These are phyloP conservation scores for Primulina huaijiensis DNA, from an alignment of 257 asterid genomes.

Conservation along the genomic window DNA sequence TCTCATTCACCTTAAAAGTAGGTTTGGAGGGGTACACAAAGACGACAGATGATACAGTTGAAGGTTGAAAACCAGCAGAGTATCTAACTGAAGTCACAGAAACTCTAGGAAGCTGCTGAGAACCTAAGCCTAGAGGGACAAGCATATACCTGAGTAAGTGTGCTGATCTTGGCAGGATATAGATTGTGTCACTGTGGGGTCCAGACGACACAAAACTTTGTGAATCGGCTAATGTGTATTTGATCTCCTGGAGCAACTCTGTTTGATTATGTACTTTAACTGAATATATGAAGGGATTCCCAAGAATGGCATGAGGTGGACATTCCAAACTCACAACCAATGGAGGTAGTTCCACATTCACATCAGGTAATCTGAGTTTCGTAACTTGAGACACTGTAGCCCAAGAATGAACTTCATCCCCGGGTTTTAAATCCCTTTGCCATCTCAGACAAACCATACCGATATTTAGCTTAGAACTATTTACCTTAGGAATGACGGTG, in stretches of 20 bases:
- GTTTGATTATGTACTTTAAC: slow-evolving; percentile 62
- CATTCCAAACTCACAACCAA: slow-evolving; percentile 62
- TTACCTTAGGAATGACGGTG: slow-evolving; percentile 56
- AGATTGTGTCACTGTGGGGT: slow-evolving; percentile 71
- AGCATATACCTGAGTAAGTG: slow-evolving; percentile 61
- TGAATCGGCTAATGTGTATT: slow-evolving; percentile 75
- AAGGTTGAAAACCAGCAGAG: slow-evolving; percentile 71
- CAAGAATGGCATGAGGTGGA: slow-evolving; percentile 83
- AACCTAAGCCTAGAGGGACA: slow-evolving; percentile 78
- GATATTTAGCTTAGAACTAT: slow-evolving; percentile 36
- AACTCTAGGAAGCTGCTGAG: slow-evolving; percentile 78
- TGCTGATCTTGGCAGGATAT: slow-evolving; percentile 65
- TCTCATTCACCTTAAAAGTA: slow-evolving; percentile 36
- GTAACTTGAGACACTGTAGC: slow-evolving; percentile 48
- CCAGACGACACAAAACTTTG: slow-evolving; percentile 79
- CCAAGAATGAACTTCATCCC: slow-evolving; percentile 26
- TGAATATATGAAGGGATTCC: slow-evolving; percentile 60
- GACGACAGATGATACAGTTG: slow-evolving; percentile 57
- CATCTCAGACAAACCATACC: slow-evolving; percentile 75
- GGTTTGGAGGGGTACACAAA: slow-evolving; percentile 84
- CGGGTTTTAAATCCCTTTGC: slow-evolving; percentile 54
- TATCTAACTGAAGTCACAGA: slow-evolving; percentile 53
- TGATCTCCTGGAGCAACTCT: slow-evolving; percentile 81
- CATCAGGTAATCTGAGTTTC: slow-evolving; percentile 70
- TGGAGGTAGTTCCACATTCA: slow-evolving; percentile 69